Conservation (phyloP, 805 yeast species). For the Saccharomycodes ludwigii region DNA sequence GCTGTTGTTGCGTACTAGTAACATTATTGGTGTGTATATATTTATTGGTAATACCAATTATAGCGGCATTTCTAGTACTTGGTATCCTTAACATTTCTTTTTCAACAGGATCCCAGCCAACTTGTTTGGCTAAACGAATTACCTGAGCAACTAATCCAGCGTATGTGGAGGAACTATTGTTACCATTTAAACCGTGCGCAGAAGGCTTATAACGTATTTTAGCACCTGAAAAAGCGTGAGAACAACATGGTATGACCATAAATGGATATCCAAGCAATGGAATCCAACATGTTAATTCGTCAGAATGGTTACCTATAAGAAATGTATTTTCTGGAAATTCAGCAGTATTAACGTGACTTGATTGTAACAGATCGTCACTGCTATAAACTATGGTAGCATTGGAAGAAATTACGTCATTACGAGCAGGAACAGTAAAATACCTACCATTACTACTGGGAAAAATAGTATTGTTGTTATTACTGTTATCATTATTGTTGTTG, state of each 20-base stretch:
- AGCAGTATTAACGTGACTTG: constrained; percentile 46
- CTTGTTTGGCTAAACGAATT: constrained; percentile 46
- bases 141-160: constrained; percentile 82
- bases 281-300: constrained; percentile 91
- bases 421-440: constrained; percentile 36
- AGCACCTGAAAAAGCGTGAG: constrained; percentile 74
- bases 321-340: constrained; percentile 64
- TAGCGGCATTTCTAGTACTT: constrained; percentile 85
- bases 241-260: constrained; percentile 90
- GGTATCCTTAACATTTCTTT: constrained; percentile 87
- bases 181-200: constrained; percentile 5
- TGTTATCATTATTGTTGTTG: constrained; percentile 1
- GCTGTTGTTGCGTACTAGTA: background rate
- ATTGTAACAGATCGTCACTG: constrained; percentile 30
- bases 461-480: constrained; percentile 1
- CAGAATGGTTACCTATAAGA: constrained; percentile 88
- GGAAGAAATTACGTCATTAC: constrained; percentile 37
- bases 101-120: constrained; percentile 71
- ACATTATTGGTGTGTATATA: constrained; percentile 11
- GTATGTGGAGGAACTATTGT: constrained; percentile 44
- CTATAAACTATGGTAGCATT: constrained; percentile 23
- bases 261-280: constrained; percentile 81
- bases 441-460: constrained; percentile 19
- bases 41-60: constrained; percentile 50
- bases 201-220: constrained; percentile 40